Base-by-base conservation (phyloP, 2,329 filamentous ascomycete genomes). In the Grosmannia clavigera region DNA sequence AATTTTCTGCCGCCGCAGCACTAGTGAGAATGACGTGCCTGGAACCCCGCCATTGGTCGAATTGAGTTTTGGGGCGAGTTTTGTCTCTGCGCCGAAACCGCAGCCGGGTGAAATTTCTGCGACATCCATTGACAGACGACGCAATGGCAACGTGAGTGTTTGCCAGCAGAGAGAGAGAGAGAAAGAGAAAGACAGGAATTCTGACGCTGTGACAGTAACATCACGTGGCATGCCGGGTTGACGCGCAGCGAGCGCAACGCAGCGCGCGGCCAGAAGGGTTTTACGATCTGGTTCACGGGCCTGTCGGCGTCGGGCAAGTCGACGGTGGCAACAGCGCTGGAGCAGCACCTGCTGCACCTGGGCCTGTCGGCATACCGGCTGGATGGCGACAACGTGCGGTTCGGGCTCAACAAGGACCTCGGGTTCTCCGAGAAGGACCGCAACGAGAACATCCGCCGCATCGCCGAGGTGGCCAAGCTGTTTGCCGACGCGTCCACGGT, bases 221-320 rank as follows among this genome's bases (percentile, higher is more conserved):
- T 94, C 73, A 92, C 88, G 73, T 94, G 89, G 89, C 89, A 94
- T 79, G 80, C 85, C 10, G 88, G 87, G 64, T 86, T 94, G 70
- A 87, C 87, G 60, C 87, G 88, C 74, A 74, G 78, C 64, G 89
- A 94, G 81, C 88, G 89, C 74, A 86, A 83, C 74, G 72, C 80
- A 66, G 76, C 83, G 67, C 89, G 90, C 75, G 84, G 86, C 73
- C 94, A 99, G 75, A 83, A 84, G 66, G 94, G 94, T 71, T 87
- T 95, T 72, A 99, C 94, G 61, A 86, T 99, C 76, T 99, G 94
- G 94, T 88, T 99, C 71, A 99, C 94, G 1, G 94, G 94, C 59
- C 88, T 99, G 65, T 95, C 90, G 46, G 94, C 92, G 58, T 96
- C 90, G 0, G 94, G 94, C 71, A 99, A 99, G 77, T 96, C 92